Evolutionary conservation across 148 eudicot genomes (phyloP), one percentile per base, ranked within the genome.

Genomic region (Vaccinium corymbosum): DNA sequence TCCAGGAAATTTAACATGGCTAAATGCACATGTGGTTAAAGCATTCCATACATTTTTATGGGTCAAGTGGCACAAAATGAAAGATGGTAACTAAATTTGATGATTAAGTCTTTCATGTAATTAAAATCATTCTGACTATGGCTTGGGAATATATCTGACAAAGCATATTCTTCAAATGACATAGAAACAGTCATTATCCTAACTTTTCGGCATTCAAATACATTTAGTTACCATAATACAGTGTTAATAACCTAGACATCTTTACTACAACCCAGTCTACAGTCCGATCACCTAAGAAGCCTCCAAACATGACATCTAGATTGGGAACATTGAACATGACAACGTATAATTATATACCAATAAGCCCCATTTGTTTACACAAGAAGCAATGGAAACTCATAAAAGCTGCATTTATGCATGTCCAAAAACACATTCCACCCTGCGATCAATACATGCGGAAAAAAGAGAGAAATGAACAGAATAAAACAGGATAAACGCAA

Each of bases 81-180:
- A 76, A 76, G 49, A 6, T 20, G 25, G 79, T 76, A 76, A 16
- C 14, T 66, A 48, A 76, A 76, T 76, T 46, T 48, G 55, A 76
- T 20, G 78, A 20, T 46, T 46, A 8, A 10, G 1, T 11, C 68
- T 62, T 62, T 72, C 78, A 19, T 20, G 6, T 19, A 42, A 75
- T 27, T 68, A 29, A 29, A 29, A 11, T 68, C 15, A 15, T 27
- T 68, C 35, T 5, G 6, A 13, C 14, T 11, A 22, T 11, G 15
- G 71, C 70, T 1, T 8, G 13, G 29, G 70, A 62, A 22, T 5
- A 57, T 20, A 57, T 57, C 4, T 1, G n/a, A 57, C n/a, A 35
- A 72, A 35, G 48, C 16, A 35, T 14, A 14, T 19, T 46, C 4
- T 46, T 19, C 53, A 48, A 64, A 64, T 13, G 16, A 29, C 20